Base-by-base conservation (phyloP, 108 stramenopile genomes). In the Schizochytrium sp. region DNA sequence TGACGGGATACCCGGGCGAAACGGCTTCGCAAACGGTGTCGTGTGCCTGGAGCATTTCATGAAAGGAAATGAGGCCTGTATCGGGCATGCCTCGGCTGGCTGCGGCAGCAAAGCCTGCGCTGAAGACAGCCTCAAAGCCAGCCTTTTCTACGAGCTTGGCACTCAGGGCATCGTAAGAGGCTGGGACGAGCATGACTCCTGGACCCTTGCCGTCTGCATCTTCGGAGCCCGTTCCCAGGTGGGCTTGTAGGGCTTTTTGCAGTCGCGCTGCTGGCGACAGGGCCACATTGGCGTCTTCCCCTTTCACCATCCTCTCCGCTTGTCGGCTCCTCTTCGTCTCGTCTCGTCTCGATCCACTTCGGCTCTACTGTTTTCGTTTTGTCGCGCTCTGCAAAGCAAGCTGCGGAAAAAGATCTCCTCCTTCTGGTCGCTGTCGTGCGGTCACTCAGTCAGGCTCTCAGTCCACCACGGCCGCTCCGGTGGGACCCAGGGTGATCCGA, bases 91-190 rank as follows among this genome's bases (percentile, higher is more conserved):
- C 97, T 72, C 93, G 93, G 28, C 92, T 94, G 16, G 94, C 97
- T 25, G 96, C 96, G 8, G 97, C 97, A 51, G 97, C 97, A 93
- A 97, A 98, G n/a, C 98, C 98, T 6, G 98, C 97, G 97, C 98
- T 97, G 91, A 98, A 98, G 14, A 97, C 98, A 14, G 97, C 96
- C 51, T 97, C 93, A 88, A 98, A 98, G 5, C 97, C 97, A n/a
- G 95, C 93, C 18, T 53, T 5, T 34, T 92, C 92, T 28, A 93
- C 92, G 5, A 93, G 91, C 4, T 96, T 95, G n/a, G 98, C 98
- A 0, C 97, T 96, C 12, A 98, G 87, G 18, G 97, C 98, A 90
- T 98, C 98, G 89, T 97, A 98, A 87, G 96, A 96, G 89, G 97
- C 98, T 19, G 98, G 98, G 90, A 98, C 92, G 72, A 72, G 59